These are phyloP conservation scores for Hygrocybe punicea DNA, from an alignment of 768 basidiomycete genomes.

Conservation along the genomic window DNA sequence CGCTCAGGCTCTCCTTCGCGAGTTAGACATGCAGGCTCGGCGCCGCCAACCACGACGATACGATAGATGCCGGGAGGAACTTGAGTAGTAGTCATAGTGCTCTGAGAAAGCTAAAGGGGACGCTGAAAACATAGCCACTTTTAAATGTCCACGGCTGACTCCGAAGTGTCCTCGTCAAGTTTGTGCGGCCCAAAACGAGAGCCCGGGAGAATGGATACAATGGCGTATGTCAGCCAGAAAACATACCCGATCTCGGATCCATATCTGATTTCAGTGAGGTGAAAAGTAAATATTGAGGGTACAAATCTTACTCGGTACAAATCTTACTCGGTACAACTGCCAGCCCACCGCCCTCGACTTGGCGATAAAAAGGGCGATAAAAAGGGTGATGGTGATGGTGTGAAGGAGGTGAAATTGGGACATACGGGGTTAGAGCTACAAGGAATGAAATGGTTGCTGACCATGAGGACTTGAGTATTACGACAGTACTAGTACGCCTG, in stretches of 20 bases:
- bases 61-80: not conserved
- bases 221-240: not conserved
- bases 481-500: no score
- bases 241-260: not conserved
- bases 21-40: slow-evolving; percentile 1
- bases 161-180: not conserved
- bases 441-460: no score
- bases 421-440: no score
- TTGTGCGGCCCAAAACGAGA: not conserved
- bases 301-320: not conserved
- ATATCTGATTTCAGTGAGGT: not conserved
- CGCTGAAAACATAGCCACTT: slow-evolving; percentile 2
- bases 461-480: no score
- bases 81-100: not conserved
- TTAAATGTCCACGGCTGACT: not conserved
- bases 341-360: no score
- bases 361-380: no score
- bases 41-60: not conserved
- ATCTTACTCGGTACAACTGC: not conserved
- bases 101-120: slow-evolving; percentile 5
- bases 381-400: no score
- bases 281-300: not conserved
- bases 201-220: not conserved
- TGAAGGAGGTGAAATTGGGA: no score
- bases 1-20: not conserved